phyloP scores from a whole-genome alignment of 495 filamentous ascomycete genomes.

The Aspergillus funiculosus region DNA sequence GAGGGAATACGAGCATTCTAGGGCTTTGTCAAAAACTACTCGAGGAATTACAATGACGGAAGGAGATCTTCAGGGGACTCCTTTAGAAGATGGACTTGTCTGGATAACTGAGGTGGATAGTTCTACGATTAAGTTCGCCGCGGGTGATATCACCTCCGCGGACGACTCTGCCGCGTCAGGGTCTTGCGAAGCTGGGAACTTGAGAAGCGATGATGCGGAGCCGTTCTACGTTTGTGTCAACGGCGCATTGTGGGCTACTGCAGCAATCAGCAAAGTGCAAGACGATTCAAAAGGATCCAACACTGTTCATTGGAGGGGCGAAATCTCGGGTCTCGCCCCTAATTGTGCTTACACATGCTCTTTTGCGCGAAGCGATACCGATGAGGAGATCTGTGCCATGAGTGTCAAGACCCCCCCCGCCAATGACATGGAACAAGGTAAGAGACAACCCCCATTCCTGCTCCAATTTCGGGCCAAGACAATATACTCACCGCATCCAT shows the following conservation, averaged over 20 bases:
- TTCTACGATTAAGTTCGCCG: conserved; percentile 76
- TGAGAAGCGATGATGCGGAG: conserved; percentile 50
- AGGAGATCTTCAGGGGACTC: conserved; percentile 73
- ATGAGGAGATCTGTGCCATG: conserved; percentile 66
- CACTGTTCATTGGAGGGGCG: conserved; percentile 61
- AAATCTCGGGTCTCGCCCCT: conserved; percentile 84
- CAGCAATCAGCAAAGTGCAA: conserved; percentile 54
- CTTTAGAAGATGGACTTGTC: conserved; percentile 72
- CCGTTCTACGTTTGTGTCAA: conserved; percentile 89
- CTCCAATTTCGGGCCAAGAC: conserved; percentile 1
- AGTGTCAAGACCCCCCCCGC: conserved; percentile 74
- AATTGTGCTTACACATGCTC: conserved; percentile 80
- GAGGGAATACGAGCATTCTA: conserved; percentile 85
- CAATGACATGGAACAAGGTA: conserved; percentile 60
- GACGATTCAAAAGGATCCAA: conserved; percentile 49
- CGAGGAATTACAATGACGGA: conserved; percentile 65
- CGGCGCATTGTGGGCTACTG: conserved; percentile 81
- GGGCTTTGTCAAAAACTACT: conserved; percentile 67
- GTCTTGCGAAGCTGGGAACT: conserved; percentile 28
- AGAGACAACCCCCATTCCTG: conserved; percentile 11
- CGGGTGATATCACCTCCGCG: conserved; percentile 55
- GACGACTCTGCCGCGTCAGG: conserved; percentile 33
- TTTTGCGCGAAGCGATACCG: conserved; percentile 69
- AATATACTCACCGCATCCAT: not conserved
- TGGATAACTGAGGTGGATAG: conserved; percentile 83